Percentiles rank a stretch among this genome's conserved stretches.
Evolutionary conservation across 2,329 filamentous ascomycete genomes (phyloP).

Genomic region (Fusarium cyanostomum): DNA sequence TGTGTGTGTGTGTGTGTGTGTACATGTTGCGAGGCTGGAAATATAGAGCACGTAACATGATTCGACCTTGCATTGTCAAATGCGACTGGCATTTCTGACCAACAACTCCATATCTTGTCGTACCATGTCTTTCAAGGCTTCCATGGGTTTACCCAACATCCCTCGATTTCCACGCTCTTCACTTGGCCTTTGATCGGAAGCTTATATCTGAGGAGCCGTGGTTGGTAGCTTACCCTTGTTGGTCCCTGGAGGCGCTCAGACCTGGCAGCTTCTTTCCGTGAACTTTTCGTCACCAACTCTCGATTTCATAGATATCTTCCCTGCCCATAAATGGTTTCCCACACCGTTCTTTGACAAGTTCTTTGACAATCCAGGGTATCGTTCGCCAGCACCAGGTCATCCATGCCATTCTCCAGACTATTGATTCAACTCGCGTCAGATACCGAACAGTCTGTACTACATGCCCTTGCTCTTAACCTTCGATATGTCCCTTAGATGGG

Average conservation of each 20-base stretch:
- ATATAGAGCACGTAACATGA: constrained; percentile 19
- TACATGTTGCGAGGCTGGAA: constrained; percentile 18
- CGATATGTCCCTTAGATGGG: constrained; percentile 63
- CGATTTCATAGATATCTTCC: constrained; percentile 4
- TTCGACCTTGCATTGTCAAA: constrained; percentile 19
- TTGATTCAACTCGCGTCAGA: neutral
- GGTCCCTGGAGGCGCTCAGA: neutral
- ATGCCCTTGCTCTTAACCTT: constrained; percentile 6
- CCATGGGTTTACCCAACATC: constrained; percentile 1
- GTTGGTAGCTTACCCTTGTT: neutral
- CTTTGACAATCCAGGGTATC: constrained; percentile 33
- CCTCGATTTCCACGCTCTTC: neutral
- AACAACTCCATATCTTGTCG: constrained; percentile 15
- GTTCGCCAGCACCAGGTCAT: constrained; percentile 6
- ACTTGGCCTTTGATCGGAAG: neutral
- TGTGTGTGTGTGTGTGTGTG: no score
- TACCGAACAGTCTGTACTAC: constrained; percentile 5
- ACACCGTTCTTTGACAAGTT: constrained; percentile 24
- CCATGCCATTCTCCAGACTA: neutral
- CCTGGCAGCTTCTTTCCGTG: neutral
- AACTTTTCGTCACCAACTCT: constrained; percentile 3
- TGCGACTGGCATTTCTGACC: constrained; percentile 6
- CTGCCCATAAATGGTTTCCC: constrained; percentile 5
- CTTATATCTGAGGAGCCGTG: neutral
- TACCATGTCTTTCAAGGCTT: constrained; percentile 21